Evolutionary conservation across 768 basidiomycete species (phyloP), one percentile per base, ranked within the genome.

Genomic region (Rickenella mellea): DNA sequence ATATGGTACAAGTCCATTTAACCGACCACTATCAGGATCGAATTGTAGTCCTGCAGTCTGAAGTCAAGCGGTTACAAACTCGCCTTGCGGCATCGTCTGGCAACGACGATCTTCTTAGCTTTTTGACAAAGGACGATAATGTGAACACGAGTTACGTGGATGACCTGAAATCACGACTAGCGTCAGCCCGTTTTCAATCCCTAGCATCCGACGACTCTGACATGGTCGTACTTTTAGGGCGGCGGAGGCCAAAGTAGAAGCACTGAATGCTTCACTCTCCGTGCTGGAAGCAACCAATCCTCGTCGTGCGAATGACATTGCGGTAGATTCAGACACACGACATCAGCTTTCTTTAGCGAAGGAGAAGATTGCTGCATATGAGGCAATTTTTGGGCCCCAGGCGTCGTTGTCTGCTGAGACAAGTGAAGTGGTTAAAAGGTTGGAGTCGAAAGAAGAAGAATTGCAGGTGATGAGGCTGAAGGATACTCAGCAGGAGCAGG

Each of bases 1-100:
- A 54, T 54, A 21, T 11, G 21, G 15, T 27, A 17, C 8, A 36
- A 15, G 17, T 40, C 45, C 15, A 36, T 39, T 46, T 28, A 47
- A 46, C 11, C 12, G 24, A 3, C 24, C 33, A 5, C 10, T 14
- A 43, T 35, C 46, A 90, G 78, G 85, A 84, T 46, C 82, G 91
- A 28, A 79, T 97, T 32, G 56, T 57, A 10, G 73, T 77, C 22
- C 57, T 94, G 20, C 66, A 77, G 47, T 82, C 82, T 1, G 90
- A 97, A 57, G 64, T 84, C 9, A 69, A 65, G 30, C 71, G 91
- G 19, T 67, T 83, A 48, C 87, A 83, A 58, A 71, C 82, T 12
- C 73, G 75, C 24, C 64, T 93, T n/a, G 90, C 86, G 15, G 87
- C 88, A 0, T 63, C 78, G 21, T 67, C 73, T 1, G 78, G 81